Conservation (phyloP, 805 yeast species). For the Metschnikowia picachoensis region DNA sequence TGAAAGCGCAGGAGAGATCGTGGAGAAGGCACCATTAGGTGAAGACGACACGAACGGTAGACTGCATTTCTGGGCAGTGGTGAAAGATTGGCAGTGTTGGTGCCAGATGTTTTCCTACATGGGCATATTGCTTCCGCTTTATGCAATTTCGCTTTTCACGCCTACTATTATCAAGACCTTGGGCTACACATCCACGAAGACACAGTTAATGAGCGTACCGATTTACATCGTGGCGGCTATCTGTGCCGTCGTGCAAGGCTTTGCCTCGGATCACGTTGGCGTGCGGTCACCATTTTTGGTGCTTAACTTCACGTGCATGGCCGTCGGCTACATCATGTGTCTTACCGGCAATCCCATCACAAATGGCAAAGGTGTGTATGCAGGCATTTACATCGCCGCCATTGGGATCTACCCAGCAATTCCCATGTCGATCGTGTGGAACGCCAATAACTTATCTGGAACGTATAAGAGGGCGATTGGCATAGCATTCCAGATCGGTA, state of each 20-base stretch:
- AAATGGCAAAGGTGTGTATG: conserved; percentile 27
- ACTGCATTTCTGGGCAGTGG: conserved; percentile 18
- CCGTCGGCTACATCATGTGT: conserved; percentile 31
- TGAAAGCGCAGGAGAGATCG: background rate
- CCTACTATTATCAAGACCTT: conserved; percentile 43
- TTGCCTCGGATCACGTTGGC: conserved; percentile 23
- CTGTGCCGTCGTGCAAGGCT: conserved; percentile 26
- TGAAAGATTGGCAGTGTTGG: conserved; percentile 30
- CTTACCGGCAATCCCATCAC: conserved; percentile 22
- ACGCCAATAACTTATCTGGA: conserved; percentile 34
- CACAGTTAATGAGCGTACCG: conserved; percentile 45
- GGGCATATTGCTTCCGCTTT: conserved; percentile 31
- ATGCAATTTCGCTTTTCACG: conserved; percentile 39
- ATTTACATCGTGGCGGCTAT: conserved; percentile 35
- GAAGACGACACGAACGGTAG: conserved; percentile 12
- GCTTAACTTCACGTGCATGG: conserved; percentile 22
- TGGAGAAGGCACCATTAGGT: conserved; percentile 6
- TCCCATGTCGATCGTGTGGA: conserved; percentile 34
- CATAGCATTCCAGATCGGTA: conserved; percentile 37
- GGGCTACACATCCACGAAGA: conserved; percentile 39
- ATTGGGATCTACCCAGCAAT: conserved; percentile 28
- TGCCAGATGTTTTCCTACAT: conserved; percentile 23
- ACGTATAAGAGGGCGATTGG: conserved; percentile 36
- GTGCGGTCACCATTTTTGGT: conserved; percentile 28
- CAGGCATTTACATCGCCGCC: conserved; percentile 28